phyloP scores from a whole-genome alignment of 1,139 yeast species.

The Kurtzmaniella natalensis region DNA sequence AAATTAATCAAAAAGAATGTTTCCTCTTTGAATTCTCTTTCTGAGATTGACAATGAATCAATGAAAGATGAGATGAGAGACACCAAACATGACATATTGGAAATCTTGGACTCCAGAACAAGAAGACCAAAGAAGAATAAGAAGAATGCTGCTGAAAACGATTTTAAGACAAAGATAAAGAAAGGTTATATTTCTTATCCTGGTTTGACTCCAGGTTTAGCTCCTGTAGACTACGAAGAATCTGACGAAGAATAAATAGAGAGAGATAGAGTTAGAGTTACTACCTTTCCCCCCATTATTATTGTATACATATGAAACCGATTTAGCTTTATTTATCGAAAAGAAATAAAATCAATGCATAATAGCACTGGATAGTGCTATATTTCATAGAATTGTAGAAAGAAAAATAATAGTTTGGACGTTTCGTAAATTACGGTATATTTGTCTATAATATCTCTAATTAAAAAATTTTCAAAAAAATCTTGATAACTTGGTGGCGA shows the following conservation, averaged over 20 bases:
- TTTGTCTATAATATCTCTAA: too few species aligned
- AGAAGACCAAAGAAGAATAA: slow-evolving; percentile 13
- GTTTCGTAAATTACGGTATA: too few species aligned
- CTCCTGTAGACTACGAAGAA: slow-evolving; percentile 71
- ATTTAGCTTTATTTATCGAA: too few species aligned
- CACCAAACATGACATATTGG: slow-evolving; percentile 37
- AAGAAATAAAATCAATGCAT: too few species aligned
- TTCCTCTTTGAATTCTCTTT: slow-evolving; percentile 35
- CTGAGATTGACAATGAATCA: slow-evolving; percentile 43
- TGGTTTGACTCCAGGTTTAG: slow-evolving; percentile 88
- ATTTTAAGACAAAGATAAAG: slow-evolving; percentile 40
- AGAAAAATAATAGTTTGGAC: too few species aligned
- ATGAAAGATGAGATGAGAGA: slow-evolving; percentile 41
- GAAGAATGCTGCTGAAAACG: slow-evolving; percentile 28
- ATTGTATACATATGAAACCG: too few species aligned
- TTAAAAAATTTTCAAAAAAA: too few species aligned
- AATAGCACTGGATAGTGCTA: too few species aligned
- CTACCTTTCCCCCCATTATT: too few species aligned
- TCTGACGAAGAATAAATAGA: slow-evolving; percentile 33
- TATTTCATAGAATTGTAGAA: too few species aligned
- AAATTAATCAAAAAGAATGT: slow-evolving; percentile 49
- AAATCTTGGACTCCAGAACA: slow-evolving; percentile 18
- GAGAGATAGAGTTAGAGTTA: too few species aligned
- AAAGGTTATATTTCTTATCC: slow-evolving; percentile 47
- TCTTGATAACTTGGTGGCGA: too few species aligned